Evolutionary conservation across 2,329 filamentous ascomycete genomes (phyloP).

Genomic region (Coniochaeta prunicola): DNA sequence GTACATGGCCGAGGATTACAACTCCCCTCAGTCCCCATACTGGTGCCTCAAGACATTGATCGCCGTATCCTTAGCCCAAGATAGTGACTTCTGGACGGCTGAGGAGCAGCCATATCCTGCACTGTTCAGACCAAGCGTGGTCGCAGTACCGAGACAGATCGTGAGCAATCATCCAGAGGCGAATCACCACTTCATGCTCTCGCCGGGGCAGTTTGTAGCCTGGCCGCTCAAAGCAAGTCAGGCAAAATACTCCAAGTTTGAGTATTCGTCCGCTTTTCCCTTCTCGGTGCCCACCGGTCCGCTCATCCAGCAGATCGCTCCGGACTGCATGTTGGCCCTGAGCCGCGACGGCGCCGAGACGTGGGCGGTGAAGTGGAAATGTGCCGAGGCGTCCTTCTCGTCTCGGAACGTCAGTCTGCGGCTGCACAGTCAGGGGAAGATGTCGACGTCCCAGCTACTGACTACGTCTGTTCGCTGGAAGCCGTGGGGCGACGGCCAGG

Average conservation of each 20-base stretch:
- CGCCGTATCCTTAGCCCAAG: slow-evolving; percentile 24
- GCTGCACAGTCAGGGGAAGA: neutral
- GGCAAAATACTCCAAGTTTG: slow-evolving; percentile 31
- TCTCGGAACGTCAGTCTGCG: neutral
- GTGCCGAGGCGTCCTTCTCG: neutral
- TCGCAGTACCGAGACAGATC: too few relatives aligned
- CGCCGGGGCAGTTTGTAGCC: slow-evolving; percentile 25
- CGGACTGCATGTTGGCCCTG: slow-evolving; percentile 8
- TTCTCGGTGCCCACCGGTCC: slow-evolving; percentile 24
- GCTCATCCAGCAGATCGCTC: slow-evolving; percentile 17
- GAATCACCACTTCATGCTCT: too few relatives aligned
- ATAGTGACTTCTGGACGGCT: slow-evolving; percentile 36
- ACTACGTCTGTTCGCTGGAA: neutral
- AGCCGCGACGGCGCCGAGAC: slow-evolving; percentile 3
- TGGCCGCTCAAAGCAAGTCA: slow-evolving; percentile 19
- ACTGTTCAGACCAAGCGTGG: slow-evolving; percentile 2
- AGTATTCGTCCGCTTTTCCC: slow-evolving; percentile 29
- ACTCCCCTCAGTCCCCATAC: slow-evolving; percentile 48
- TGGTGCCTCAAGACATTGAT: slow-evolving; percentile 46
- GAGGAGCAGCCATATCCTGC: slow-evolving; percentile 27
- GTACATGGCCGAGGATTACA: slow-evolving; percentile 49
- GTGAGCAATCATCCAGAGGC: slow-evolving; percentile 18
- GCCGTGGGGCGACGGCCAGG: slow-evolving; percentile 1
- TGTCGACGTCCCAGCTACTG: neutral
- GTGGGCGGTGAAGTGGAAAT: slow-evolving; percentile 3